These are phyloP conservation scores for Moesziomyces parantarcticus DNA, from an alignment of 1,284 basidiomycete genomes.

Conservation along the genomic window DNA sequence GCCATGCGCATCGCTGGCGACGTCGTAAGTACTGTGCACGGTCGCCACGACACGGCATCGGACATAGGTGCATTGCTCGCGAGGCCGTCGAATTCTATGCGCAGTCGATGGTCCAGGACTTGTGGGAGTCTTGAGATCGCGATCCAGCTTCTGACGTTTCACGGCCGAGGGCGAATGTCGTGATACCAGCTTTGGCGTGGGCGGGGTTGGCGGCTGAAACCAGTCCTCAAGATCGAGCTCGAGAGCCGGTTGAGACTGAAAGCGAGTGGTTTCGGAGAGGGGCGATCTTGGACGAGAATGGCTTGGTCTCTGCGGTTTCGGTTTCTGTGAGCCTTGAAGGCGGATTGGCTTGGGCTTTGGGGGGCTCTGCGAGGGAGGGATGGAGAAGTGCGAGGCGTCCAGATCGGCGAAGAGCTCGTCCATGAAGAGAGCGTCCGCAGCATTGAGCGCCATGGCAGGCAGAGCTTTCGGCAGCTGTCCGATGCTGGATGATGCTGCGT, in stretches of 20 bases:
- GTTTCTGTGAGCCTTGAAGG: constrained; percentile 3
- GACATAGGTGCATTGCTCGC: constrained; percentile 21
- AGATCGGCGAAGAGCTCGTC: constrained; percentile 48
- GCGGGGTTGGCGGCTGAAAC: constrained; percentile 4
- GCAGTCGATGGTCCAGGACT: background rate
- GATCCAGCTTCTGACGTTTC: constrained; percentile 32
- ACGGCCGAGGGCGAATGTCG: constrained; percentile 14
- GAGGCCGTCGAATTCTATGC: background rate
- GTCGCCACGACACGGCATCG: constrained; percentile 29
- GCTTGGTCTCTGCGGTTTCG: background rate
- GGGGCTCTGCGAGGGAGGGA: constrained; percentile 41
- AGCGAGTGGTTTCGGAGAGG: constrained; percentile 18
- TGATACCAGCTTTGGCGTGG: background rate
- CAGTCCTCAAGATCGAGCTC: constrained; percentile 28
- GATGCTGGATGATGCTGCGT: background rate
- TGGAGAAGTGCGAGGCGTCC: constrained; percentile 41
- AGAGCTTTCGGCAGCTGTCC: background rate
- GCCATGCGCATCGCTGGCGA: constrained; percentile 1
- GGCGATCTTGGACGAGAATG: constrained; percentile 9
- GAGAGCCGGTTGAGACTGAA: constrained; percentile 16
- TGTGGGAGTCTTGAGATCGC: background rate
- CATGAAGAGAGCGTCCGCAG: constrained; percentile 41
- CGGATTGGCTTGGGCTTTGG: constrained; percentile 21
- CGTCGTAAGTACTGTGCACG: constrained; percentile 22
- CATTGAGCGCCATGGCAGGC: constrained; percentile 32